A percentile compares a stretch with the other conserved stretches of the same genome.
Conservation (phyloP, 305 asterid genomes). For the Lippia alba region DNA sequence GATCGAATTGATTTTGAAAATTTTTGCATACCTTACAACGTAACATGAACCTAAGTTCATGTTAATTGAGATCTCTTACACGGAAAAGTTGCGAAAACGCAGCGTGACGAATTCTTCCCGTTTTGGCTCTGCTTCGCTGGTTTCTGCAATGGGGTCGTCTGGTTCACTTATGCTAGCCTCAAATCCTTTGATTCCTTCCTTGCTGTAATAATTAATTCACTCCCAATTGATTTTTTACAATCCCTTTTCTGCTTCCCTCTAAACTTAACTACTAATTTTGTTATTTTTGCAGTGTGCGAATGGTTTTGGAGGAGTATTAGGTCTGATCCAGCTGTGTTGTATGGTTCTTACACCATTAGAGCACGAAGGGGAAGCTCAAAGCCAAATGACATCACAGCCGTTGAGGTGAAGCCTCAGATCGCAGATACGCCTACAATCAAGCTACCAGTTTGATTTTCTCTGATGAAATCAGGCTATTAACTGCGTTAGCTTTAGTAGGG, state of each 20-base stretch:
- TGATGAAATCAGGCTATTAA: background rate
- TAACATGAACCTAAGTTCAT: too few species aligned
- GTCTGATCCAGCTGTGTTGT: conserved; percentile 49
- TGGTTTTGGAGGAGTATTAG: conserved; percentile 61
- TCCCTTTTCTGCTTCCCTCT: background rate
- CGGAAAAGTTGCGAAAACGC: conserved; percentile 46
- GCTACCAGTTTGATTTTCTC: conserved; percentile 12
- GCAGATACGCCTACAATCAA: background rate
- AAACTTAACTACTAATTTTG: background rate
- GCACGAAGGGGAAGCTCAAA: background rate
- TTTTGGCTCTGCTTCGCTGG: conserved; percentile 61
- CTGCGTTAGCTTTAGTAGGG: background rate
- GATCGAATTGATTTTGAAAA: too few species aligned
- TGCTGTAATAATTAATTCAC: conserved; percentile 37
- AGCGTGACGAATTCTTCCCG: conserved; percentile 68
- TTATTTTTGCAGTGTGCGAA: conserved; percentile 51
- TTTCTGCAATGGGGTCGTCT: conserved; percentile 57
- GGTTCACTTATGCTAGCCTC: conserved; percentile 61
- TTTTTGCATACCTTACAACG: too few species aligned
- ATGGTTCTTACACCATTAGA: conserved; percentile 27
- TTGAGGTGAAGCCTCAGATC: conserved; percentile 32
- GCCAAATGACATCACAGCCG: conserved; percentile 19
- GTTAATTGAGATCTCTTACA: conserved; percentile 22
- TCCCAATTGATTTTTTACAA: too few species aligned
- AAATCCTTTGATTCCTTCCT: conserved; percentile 49